Conservation (phyloP, 2,329 filamentous ascomycete genomes). For the Colletotrichum echinochloae region DNA sequence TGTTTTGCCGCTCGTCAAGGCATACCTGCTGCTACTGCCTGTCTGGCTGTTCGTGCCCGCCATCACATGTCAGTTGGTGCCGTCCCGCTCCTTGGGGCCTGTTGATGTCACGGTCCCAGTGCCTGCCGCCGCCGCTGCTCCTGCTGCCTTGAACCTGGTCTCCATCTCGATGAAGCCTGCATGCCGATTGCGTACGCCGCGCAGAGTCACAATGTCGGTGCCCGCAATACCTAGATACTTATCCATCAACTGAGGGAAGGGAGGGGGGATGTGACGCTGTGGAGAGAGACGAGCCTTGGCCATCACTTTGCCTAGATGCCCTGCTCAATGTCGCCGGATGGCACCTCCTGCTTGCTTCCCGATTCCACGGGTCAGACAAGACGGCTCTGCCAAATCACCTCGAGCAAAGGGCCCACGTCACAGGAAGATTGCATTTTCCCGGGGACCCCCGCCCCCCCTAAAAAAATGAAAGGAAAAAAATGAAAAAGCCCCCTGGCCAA, state of each 20-base stretch:
- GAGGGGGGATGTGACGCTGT: background rate
- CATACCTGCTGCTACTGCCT: background rate
- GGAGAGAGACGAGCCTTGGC: background rate
- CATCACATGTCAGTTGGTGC: background rate
- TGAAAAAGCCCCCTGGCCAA: no score
- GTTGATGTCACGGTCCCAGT: background rate
- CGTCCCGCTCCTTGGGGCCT: background rate
- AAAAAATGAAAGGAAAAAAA: background rate
- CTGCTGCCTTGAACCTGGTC: background rate
- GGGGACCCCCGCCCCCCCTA: no score
- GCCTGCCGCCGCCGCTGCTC: background rate
- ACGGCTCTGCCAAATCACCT: background rate
- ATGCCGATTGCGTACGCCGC: background rate
- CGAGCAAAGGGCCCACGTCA: background rate
- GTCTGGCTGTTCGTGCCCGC: background rate
- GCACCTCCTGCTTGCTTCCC: background rate
- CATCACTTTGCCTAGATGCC: background rate
- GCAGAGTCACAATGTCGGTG: background rate
- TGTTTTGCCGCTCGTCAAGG: slow-evolving; percentile 6
- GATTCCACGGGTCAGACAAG: background rate
- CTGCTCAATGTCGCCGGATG: background rate
- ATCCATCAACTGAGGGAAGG: background rate
- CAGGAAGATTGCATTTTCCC: background rate
- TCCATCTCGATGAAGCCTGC: background rate
- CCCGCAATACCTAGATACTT: background rate